phyloP scores from a whole-genome alignment of 371 early-diverging fungal genomes.

The Apophysomyces ossiformis region DNA sequence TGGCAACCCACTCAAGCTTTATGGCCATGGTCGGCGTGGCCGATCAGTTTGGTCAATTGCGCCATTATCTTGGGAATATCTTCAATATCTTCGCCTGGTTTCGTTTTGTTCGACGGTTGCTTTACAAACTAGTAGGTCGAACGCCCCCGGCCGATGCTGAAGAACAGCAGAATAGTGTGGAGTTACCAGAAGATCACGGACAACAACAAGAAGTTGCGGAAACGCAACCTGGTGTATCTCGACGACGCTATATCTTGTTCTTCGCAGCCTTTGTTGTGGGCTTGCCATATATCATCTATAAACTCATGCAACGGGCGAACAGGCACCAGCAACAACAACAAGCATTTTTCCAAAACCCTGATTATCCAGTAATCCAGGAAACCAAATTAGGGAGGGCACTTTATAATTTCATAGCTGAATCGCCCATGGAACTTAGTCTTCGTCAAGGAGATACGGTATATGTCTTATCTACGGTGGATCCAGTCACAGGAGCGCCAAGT shows the following conservation, averaged over 20 bases:
- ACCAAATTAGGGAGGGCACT: slow-evolving; percentile 78
- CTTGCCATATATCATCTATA: slow-evolving; percentile 88
- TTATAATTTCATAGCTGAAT: slow-evolving; percentile 82
- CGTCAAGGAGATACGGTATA: slow-evolving; percentile 89
- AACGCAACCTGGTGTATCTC: slow-evolving; percentile 21
- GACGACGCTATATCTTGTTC: slow-evolving; percentile 72
- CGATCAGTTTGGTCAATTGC: slow-evolving; percentile 92
- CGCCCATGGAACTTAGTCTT: slow-evolving; percentile 80
- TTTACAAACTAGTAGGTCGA: slow-evolving; percentile 67
- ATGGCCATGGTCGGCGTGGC: slow-evolving; percentile 98
- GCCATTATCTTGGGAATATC: slow-evolving; percentile 80
- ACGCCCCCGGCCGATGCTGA: slow-evolving; percentile 62
- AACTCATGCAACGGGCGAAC: slow-evolving; percentile 64
- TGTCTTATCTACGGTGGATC: slow-evolving; percentile 76
- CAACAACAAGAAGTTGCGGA: slow-evolving; percentile 51
- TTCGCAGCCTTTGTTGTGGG: slow-evolving; percentile 86
- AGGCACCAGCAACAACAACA: slow-evolving; percentile 57
- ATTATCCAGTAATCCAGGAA: not conserved
- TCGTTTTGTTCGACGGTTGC: slow-evolving; percentile 63
- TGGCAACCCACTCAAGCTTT: slow-evolving; percentile 95
- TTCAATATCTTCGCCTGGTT: slow-evolving; percentile 76
- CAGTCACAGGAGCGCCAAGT: slow-evolving; percentile 68
- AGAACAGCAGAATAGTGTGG: slow-evolving; percentile 54
- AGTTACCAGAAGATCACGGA: slow-evolving; percentile 51
- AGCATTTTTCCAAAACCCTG: slow-evolving; percentile 35